Evolutionary conservation across 148 eudicot genomes (phyloP).

Genomic region (Chenopodium album): DNA sequence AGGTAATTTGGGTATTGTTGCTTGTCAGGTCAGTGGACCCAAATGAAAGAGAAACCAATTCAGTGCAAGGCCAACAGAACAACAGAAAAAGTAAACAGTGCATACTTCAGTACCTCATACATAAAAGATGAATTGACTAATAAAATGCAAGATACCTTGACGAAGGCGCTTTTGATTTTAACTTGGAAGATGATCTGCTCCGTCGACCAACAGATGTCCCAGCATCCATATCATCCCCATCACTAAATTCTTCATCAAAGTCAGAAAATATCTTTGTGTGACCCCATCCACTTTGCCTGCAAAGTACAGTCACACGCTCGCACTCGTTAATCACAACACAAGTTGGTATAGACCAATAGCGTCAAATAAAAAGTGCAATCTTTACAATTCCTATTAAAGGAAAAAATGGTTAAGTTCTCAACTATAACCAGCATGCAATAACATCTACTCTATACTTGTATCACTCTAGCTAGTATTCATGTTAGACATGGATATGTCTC

Average conservation of each 20-base stretch:
- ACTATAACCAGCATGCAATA: neutral
- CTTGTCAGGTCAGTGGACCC: no score
- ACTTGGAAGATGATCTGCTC: conserved; percentile 47
- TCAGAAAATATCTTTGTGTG: conserved; percentile 90
- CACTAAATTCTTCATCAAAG: conserved; percentile 62
- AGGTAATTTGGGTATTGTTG: no score
- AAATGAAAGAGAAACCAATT: no score
- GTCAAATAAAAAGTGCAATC: neutral
- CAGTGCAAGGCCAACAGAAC: no score
- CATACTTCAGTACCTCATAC: neutral
- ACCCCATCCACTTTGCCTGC: conserved; percentile 90
- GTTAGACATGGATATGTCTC: neutral
- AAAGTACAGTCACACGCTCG: neutral
- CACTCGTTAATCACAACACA: neutral
- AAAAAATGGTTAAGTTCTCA: neutral
- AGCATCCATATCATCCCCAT: conserved; percentile 51
- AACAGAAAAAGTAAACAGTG: no score
- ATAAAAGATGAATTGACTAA: neutral
- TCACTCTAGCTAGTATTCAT: neutral
- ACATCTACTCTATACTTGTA: neutral
- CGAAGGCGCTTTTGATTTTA: conserved; percentile 55
- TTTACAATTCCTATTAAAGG: neutral
- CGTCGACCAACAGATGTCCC: conserved; percentile 49
- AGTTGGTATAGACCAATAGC: neutral
- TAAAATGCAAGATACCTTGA: conserved; percentile 33